Base-by-base conservation (phyloP, 129 eudicot genomes). In the Flaveria bidentis region DNA sequence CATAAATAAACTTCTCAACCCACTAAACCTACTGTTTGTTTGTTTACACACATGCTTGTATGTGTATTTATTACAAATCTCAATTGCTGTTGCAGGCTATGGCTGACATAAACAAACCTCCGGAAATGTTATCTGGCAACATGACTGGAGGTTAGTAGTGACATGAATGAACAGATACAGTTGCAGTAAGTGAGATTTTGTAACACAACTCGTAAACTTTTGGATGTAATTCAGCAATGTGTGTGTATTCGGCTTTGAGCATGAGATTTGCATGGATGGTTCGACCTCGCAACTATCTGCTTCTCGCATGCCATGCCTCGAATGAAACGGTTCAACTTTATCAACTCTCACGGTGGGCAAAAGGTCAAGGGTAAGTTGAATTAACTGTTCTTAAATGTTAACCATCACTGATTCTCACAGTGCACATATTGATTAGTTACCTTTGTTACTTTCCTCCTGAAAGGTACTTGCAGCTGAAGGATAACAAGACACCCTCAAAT, bases 261-360 rank as follows among this genome's bases (percentile, higher is more conserved):
- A 91, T 88, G 97, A 88, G 97, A 85, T 92, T 92, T 87, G 92
- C 97, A 25, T 92, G 96, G 96, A 87, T 89, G 96, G 96, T 92
- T 23, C 91, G 82, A 53, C 96, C 97, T 76, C 91, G 96, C 69
- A 92, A 92, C 84, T 84, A 92, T 84, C 81, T 92, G 15, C 88
- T 92, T 73, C 89, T 91, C 51, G 89, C 84, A 36, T 85, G 90
- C 69, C 96, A 92, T 87, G 93, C 92, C 69, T 89, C 96, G 55
- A 89, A 92, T 74, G 93, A 92, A 83, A 67, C 92, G 0, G 93
- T 91, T 82, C 97, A 91, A 46, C 88, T 91, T 55, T 91, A 76
- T 81, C 97, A 86, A 67, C 67, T 91, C 53, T 88, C 95, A 3
- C 91, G 90, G 3, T 86, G 94, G 94, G 95, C 92, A 61, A 91